These are phyloP conservation scores for Eudorina sp. DNA, from an alignment of 139 green algal species.

Conservation along the genomic window DNA sequence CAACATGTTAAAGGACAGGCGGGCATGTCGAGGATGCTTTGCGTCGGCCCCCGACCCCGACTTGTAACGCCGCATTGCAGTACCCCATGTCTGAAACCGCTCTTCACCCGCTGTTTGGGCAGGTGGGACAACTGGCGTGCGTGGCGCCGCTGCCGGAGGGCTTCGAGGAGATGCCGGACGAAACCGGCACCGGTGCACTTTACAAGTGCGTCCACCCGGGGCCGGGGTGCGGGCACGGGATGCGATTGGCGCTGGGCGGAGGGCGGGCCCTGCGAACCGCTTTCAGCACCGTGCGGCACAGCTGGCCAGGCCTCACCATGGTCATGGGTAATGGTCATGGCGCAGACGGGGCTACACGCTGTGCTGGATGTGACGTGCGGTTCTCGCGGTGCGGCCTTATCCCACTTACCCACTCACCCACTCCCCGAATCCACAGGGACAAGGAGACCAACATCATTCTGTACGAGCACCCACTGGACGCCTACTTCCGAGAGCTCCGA, in stretches of 20 bases:
- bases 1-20: background rate
- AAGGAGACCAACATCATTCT: conserved; percentile 47
- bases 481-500: conserved; percentile 79
- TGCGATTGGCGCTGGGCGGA: too few relatives aligned
- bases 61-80: background rate
- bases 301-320: too few relatives aligned
- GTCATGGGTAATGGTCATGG: too few relatives aligned
- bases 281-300: too few relatives aligned
- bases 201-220: conserved; percentile 34
- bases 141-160: conserved; percentile 40
- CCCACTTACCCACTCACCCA: background rate
- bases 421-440: conserved; percentile 53
- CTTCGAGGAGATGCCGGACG: conserved; percentile 28
- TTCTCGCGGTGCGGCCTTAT: background rate
- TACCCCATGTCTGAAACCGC: background rate
- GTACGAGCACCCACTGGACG: conserved; percentile 76
- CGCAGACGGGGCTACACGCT: too few relatives aligned
- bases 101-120: background rate
- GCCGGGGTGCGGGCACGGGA: too few relatives aligned
- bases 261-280: too few relatives aligned
- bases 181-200: background rate
- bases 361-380: too few relatives aligned
- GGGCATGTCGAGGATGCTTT: background rate
- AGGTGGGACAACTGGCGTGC: conserved; percentile 44
- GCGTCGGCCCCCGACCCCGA: background rate